phyloP scores from a whole-genome alignment of 2,329 filamentous ascomycete genomes.

The Acarospora socialis region DNA sequence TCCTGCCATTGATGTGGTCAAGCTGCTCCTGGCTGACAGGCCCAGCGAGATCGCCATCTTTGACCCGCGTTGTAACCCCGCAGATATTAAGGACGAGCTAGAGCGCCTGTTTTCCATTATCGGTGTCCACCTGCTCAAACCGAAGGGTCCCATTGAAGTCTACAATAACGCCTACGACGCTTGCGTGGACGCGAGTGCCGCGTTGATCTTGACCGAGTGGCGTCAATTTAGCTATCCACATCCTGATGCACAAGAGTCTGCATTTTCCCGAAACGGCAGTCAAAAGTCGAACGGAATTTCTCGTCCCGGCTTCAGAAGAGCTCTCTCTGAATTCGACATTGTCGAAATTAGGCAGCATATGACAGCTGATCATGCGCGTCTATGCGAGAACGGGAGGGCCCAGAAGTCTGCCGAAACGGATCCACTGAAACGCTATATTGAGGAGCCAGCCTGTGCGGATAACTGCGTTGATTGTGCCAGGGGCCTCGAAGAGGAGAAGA shows the following conservation, averaged over 20 bases:
- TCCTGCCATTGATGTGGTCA: constrained; percentile 53
- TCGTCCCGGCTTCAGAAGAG: too few species aligned
- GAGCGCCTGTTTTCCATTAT: constrained; percentile 17
- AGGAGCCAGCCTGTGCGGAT: constrained; percentile 16
- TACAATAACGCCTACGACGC: too few species aligned
- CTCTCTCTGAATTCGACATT: too few species aligned
- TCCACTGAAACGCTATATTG: constrained; percentile 16
- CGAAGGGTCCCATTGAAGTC: constrained; percentile 18
- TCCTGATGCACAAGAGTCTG: too few species aligned
- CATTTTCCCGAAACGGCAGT: too few species aligned
- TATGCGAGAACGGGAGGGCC: not conserved
- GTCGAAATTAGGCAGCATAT: too few species aligned
- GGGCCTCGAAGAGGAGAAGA: too few species aligned
- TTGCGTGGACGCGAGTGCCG: too few species aligned
- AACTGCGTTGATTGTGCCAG: constrained; percentile 20
- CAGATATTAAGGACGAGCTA: constrained; percentile 28
- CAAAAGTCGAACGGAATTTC: too few species aligned
- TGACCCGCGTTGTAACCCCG: constrained; percentile 40
- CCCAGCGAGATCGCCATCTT: constrained; percentile 52
- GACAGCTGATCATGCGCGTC: constrained; percentile 14
- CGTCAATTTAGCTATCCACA: too few species aligned
- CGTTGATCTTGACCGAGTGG: too few species aligned
- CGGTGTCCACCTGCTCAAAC: constrained; percentile 19
- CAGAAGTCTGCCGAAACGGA: constrained; percentile 6
- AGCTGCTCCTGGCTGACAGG: constrained; percentile 48